Conservation (phyloP, 805 yeast species). For the Zygoascus tannicola region DNA sequence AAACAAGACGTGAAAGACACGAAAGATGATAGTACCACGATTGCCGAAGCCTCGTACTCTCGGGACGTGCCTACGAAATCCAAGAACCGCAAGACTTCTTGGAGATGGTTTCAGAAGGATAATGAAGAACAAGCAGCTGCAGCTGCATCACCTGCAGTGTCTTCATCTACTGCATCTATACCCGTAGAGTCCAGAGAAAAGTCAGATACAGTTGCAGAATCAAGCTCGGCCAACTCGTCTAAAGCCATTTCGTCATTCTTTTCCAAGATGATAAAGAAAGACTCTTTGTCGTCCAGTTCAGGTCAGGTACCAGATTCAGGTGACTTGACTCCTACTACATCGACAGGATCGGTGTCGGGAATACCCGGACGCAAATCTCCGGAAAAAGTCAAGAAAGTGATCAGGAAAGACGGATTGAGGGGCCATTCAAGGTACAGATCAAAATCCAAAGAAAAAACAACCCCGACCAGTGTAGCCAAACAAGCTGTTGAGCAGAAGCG, state of each 20-base stretch:
- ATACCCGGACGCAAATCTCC: not conserved
- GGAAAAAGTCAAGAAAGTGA: not conserved
- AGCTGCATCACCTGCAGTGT: not conserved
- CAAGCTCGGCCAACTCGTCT: not conserved
- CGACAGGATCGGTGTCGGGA: not conserved
- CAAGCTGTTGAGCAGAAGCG: not conserved
- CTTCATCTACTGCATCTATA: not conserved
- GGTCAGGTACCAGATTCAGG: not conserved
- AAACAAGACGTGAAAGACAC: too few relatives aligned
- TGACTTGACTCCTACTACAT: not conserved
- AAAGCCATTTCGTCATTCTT: not conserved
- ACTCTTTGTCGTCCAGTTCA: not conserved
- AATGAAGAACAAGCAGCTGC: slow-evolving; percentile 1
- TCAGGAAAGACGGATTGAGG: not conserved
- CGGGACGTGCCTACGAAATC: too few relatives aligned
- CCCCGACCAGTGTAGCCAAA: slow-evolving; percentile 1
- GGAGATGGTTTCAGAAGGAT: slow-evolving; percentile 13
- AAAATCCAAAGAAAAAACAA: not conserved
- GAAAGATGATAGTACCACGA: too few relatives aligned
- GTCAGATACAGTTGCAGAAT: not conserved
- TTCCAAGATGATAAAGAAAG: slow-evolving; percentile 2
- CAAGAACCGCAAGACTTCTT: slow-evolving; percentile 7
- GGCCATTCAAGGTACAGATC: not conserved
- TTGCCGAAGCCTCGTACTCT: too few relatives aligned
- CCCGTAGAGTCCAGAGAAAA: not conserved